Base-by-base conservation (phyloP, 305 asterid species). In the Withania somnifera region DNA sequence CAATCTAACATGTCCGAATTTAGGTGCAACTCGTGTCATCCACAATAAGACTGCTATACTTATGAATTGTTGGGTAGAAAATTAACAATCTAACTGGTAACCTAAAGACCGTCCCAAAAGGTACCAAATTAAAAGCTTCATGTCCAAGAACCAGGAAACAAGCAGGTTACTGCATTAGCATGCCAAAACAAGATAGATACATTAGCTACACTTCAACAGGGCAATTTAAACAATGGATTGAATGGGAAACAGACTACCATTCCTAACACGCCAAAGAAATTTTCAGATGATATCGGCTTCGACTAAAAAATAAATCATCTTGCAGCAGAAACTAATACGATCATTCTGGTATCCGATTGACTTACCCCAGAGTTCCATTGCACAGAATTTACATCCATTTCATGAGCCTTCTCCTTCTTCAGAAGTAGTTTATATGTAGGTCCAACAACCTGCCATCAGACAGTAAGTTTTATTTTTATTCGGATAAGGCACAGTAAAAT, bases 371-470 rank as follows among this genome's bases (percentile, higher is more conserved):
- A 84, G 87, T 90, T 87, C 99, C 99, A 96, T 78, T 87, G 97
- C 86, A 94, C 98, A 78, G 89, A 86, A 88, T 96, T 96, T 76
- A 96, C 88, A 88, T 96, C 98, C 98, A 91, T 91, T 77, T 92
- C 95, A 87, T 94, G 98, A 83, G 98, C 97, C 87, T 90, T 93
- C 78, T 86, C 94, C 89, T 94, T 92, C 90, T 87, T 94, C 83
- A 92, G 81, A 84, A 96, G 91, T 88, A 94, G 84, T 77, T 83
- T 89, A 88, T 90, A 96, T 77, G 88, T 80, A 78, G 97, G 92
- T 86, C 84, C 95, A 86, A 88, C 94, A 82, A 66, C 91, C 97
- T 96, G 89, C 69, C 54, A 66, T 56, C 83, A 69, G 79, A 52
- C 68, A 83, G 79, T 28, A 71, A 64, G 53, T 14, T 36, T n/a